Evolutionary conservation across 345 rosid genomes (phyloP).

Genomic region (Euphorbia lathyris): DNA sequence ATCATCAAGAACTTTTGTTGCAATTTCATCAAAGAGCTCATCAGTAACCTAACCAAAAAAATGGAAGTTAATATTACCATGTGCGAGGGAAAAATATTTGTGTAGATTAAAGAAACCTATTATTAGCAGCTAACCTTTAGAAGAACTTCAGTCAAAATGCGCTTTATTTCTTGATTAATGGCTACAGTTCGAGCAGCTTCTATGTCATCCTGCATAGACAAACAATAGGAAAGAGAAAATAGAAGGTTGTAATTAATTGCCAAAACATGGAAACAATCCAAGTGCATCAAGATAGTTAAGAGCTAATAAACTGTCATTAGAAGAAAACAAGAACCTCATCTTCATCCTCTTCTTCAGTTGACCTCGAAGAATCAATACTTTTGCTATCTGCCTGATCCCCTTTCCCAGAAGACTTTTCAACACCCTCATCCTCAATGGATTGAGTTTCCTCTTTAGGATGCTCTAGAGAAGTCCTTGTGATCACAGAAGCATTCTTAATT

Average conservation of each 20-base stretch:
- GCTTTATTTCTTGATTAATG: constrained; percentile 89
- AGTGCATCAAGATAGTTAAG: neutral
- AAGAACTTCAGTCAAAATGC: constrained; percentile 90
- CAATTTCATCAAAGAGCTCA: constrained; percentile 94
- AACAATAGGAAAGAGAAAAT: neutral
- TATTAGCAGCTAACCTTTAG: constrained; percentile 54
- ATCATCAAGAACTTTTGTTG: constrained; percentile 77
- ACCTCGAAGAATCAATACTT: constrained; percentile 70
- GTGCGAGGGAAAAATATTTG: constrained; percentile 1
- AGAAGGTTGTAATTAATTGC: neutral
- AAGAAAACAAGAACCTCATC: constrained; percentile 58
- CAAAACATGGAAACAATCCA: neutral
- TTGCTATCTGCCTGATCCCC: constrained; percentile 55
- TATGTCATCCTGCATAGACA: constrained; percentile 62
- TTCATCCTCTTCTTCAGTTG: constrained; percentile 80
- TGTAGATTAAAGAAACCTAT: constrained; percentile 14
- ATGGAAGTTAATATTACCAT: constrained; percentile 17
- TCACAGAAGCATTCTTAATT: constrained; percentile 70
- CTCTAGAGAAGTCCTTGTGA: constrained; percentile 59
- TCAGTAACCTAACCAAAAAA: constrained; percentile 74
- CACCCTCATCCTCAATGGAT: constrained; percentile 55
- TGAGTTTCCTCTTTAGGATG: constrained; percentile 52
- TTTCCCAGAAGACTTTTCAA: constrained; percentile 46
- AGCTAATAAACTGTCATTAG: constrained; percentile 14
- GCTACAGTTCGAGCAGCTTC: constrained; percentile 71